phyloP scores from a whole-genome alignment of 805 yeast genomes.

The Ogataea populi-albae region DNA sequence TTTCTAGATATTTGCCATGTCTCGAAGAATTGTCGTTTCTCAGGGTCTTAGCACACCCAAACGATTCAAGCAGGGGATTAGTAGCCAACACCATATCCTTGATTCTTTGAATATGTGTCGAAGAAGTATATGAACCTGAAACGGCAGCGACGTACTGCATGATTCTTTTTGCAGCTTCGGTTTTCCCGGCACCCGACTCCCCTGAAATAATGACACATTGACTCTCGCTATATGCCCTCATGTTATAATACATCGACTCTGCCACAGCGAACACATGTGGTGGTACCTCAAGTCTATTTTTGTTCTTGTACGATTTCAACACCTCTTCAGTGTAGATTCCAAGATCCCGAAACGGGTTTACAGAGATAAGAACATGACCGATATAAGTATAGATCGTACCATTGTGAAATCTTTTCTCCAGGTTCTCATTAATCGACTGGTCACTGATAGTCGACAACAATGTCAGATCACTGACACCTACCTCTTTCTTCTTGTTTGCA shows the following conservation, averaged over 20 bases:
- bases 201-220: constrained; percentile 98
- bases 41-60: constrained; percentile 91
- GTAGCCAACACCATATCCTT: constrained; percentile 98
- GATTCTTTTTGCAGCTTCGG: constrained; percentile 96
- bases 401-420: constrained; percentile 84
- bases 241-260: constrained; percentile 91
- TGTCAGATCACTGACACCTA: constrained; percentile 96
- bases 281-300: constrained; percentile 92
- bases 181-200: constrained; percentile 97
- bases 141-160: constrained; percentile 96
- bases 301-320: constrained; percentile 76
- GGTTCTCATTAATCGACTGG: constrained; percentile 87
- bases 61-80: constrained; percentile 84
- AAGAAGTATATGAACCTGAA: constrained; percentile 62
- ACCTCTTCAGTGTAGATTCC: constrained; percentile 89
- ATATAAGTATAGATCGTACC: constrained; percentile 89
- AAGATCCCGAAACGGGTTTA: constrained; percentile 92
- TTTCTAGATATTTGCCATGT: constrained; percentile 92
- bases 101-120: constrained; percentile 74
- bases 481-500: constrained; percentile 84
- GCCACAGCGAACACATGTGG: constrained; percentile 99
- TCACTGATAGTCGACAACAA: constrained; percentile 84
- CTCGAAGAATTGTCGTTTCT: constrained; percentile 88
- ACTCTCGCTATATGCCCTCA: constrained; percentile 89
- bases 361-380: constrained; percentile 92